A percentile compares a stretch with the other conserved stretches of the same genome.
These are phyloP conservation scores for Zymoseptoria tritici DNA, from an alignment of 2,329 filamentous ascomycete genomes.

Conservation along the genomic window DNA sequence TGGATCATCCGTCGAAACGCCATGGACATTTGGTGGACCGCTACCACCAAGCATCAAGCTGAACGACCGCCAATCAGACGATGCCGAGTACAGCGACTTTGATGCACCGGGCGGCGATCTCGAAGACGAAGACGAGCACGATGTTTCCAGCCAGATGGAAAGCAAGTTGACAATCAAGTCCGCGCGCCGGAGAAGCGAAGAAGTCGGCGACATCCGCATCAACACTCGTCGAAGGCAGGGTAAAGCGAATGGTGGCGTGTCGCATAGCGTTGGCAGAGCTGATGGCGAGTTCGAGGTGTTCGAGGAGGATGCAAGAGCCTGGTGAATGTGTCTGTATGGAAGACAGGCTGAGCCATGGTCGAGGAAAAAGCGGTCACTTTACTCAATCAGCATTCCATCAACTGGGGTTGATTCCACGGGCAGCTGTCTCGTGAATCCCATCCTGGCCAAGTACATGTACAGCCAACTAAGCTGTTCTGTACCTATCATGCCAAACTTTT, in stretches of 20 bases:
- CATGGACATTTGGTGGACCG: constrained; percentile 27
- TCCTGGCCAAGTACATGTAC: background rate
- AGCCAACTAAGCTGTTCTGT: background rate
- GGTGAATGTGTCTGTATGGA: background rate
- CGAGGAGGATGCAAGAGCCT: background rate
- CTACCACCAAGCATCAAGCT: constrained; percentile 23
- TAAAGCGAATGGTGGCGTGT: background rate
- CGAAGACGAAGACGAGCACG: constrained; percentile 14
- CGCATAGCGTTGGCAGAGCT: background rate
- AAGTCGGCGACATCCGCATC: constrained; percentile 14
- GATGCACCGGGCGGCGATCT: constrained; percentile 1
- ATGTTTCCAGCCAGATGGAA: constrained; percentile 19
- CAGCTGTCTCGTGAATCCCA: background rate
- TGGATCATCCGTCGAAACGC: constrained; percentile 4
- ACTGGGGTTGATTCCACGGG: background rate
- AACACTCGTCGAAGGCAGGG: constrained; percentile 15
- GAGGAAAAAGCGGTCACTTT: background rate
- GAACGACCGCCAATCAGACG: constrained; percentile 19
- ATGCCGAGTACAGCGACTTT: constrained; percentile 3
- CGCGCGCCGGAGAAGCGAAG: constrained; percentile 7
- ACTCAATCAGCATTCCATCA: background rate
- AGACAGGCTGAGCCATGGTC: background rate
- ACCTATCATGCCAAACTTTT: background rate
- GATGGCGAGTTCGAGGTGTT: background rate
- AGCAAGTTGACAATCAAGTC: constrained; percentile 19